Evolutionary conservation across 352 stramenopile species (phyloP).

Genomic region (Phytopythium vexans): DNA sequence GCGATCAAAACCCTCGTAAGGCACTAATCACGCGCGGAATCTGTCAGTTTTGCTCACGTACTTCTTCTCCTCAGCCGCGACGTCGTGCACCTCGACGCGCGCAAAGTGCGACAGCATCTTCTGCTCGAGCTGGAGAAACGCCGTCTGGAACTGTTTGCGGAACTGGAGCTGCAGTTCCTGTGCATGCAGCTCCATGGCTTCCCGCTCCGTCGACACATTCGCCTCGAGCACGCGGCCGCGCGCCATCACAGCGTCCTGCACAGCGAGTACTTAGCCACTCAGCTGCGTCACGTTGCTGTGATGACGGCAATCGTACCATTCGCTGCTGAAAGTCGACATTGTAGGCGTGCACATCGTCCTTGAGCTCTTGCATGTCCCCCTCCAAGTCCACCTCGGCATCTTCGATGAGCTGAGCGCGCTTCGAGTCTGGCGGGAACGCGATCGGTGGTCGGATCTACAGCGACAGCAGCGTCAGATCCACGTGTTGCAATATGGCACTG

Average conservation of each 20-base stretch:
- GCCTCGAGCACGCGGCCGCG: conserved; percentile 49
- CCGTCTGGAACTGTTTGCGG: conserved; percentile 41
- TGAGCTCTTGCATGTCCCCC: conserved; percentile 79
- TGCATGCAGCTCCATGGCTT: conserved; percentile 58
- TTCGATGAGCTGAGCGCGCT: conserved; percentile 69
- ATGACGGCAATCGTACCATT: conserved; percentile 39
- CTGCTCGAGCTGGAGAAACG: conserved; percentile 53
- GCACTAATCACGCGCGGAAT: not conserved
- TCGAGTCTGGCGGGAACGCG: conserved; percentile 70
- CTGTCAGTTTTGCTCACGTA: conserved; percentile 12
- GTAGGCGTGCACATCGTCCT: conserved; percentile 72
- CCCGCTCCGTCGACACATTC: conserved; percentile 45
- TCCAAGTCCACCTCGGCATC: conserved; percentile 71
- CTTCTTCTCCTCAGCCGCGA: conserved; percentile 44
- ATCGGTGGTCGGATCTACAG: conserved; percentile 50
- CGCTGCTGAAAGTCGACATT: conserved; percentile 83
- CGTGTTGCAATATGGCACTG: not conserved
- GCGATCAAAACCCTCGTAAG: conserved; percentile 1
- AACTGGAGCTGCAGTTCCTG: conserved; percentile 47
- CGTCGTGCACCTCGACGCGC: conserved; percentile 44
- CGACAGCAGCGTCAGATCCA: not conserved
- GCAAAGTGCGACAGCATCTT: conserved; percentile 62
- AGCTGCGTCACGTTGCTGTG: not conserved
- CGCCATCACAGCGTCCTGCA: conserved; percentile 66
- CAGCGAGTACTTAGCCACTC: not conserved